Conservation (phyloP, 2,329 filamentous ascomycete species). For the Exophiala alcalophila region DNA sequence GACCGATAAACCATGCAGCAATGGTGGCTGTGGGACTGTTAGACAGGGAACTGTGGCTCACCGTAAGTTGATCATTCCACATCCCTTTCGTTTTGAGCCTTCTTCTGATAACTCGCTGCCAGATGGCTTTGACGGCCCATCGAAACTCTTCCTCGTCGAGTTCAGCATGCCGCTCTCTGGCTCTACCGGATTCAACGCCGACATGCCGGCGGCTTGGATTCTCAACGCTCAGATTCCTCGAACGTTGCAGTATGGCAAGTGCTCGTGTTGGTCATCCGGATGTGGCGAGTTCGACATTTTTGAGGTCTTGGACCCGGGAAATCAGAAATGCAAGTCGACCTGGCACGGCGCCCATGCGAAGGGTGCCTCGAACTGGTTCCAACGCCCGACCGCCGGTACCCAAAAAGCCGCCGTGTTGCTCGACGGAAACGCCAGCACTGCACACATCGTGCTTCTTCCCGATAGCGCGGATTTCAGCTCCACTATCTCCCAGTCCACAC, state of each 20-base stretch:
- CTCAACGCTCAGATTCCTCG: constrained; percentile 71
- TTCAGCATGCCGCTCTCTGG: constrained; percentile 68
- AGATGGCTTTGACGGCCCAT: constrained; percentile 65
- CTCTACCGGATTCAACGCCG: constrained; percentile 50
- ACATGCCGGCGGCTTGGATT: constrained; percentile 74
- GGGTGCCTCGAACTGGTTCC: constrained; percentile 69
- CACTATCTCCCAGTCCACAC: constrained; percentile 15
- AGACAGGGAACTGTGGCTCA: constrained; percentile 51
- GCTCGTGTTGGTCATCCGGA: constrained; percentile 68
- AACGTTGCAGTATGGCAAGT: constrained; percentile 66
- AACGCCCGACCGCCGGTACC: constrained; percentile 57
- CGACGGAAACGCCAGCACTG: constrained; percentile 31
- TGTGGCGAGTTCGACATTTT: constrained; percentile 76
- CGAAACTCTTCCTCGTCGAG: constrained; percentile 71
- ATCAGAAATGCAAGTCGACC: constrained; percentile 66
- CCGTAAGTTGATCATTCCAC: constrained; percentile 29
- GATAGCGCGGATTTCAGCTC: constrained; percentile 23
- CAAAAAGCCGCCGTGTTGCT: constrained; percentile 67
- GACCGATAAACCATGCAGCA: constrained; percentile 48
- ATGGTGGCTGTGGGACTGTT: constrained; percentile 47
- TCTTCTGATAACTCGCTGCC: neutral
- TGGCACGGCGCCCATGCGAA: constrained; percentile 60
- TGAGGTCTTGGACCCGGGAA: constrained; percentile 65
- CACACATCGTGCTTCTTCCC: constrained; percentile 23
- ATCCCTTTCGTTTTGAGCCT: neutral